Conservation (phyloP, 2,329 filamentous ascomycete species). For the Paecilomyces dactylethromorphus region DNA sequence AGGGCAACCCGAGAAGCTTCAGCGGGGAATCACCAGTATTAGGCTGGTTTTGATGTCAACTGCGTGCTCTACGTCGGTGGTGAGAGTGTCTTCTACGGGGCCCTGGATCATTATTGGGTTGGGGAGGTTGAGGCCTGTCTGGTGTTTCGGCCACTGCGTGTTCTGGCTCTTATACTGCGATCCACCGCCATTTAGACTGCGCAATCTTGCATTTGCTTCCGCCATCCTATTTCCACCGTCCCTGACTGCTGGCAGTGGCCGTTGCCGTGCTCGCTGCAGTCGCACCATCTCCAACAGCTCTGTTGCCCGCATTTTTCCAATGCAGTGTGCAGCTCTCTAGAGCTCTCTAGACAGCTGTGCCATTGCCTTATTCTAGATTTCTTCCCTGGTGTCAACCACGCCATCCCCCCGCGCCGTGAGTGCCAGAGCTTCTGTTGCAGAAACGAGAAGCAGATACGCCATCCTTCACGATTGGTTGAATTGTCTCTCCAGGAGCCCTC, state of each 20-base stretch:
- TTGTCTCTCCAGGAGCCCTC: background rate
- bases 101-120: background rate
- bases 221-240: background rate
- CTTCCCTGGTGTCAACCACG: background rate
- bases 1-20: background rate
- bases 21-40: background rate
- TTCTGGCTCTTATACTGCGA: background rate
- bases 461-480: background rate
- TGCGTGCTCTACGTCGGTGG: too few relatives aligned
- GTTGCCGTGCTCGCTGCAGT: background rate
- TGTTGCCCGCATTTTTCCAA: background rate
- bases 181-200: background rate
- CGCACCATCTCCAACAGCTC: background rate
- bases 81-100: background rate
- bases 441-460: background rate
- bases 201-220: conserved; percentile 1
- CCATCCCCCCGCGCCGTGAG: background rate
- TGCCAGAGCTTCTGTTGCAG: background rate
- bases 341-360: background rate
- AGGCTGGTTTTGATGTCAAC: background rate
- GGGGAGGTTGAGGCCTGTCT: background rate
- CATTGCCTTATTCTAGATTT: background rate
- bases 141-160: background rate
- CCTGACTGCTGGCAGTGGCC: background rate
- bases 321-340: background rate